These are phyloP conservation scores for Ustilaginoidea virens DNA, from an alignment of 2,329 filamentous ascomycete species.

Conservation along the genomic window DNA sequence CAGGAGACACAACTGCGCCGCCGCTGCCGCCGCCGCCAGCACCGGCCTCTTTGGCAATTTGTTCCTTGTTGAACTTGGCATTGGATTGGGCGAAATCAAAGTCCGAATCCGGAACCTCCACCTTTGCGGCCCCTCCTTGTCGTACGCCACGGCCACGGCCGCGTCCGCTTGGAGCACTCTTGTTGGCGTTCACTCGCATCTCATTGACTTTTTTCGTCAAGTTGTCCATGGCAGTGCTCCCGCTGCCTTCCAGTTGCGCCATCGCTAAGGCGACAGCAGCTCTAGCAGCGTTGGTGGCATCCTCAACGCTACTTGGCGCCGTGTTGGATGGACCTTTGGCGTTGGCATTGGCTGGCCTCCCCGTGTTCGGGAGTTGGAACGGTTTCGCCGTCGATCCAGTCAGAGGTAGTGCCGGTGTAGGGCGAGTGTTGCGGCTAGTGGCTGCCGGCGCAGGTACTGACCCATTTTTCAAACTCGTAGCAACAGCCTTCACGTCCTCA, in stretches of 20 bases:
- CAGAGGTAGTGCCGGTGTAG: slow-evolving; percentile 52
- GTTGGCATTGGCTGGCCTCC: slow-evolving; percentile 14
- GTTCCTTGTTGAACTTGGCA: slow-evolving; percentile 31
- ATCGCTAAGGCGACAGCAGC: slow-evolving; percentile 69
- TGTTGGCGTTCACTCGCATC: slow-evolving; percentile 51
- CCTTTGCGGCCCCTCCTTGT: slow-evolving; percentile 36
- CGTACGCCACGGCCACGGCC: slow-evolving; percentile 33
- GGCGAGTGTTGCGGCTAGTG: slow-evolving; percentile 28
- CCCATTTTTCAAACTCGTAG: slow-evolving; percentile 25
- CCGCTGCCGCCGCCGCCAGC: slow-evolving; percentile 61
- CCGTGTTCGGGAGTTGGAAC: slow-evolving; percentile 17
- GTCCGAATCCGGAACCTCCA: slow-evolving; percentile 80
- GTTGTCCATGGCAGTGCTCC: slow-evolving; percentile 46
- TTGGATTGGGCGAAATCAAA: slow-evolving; percentile 66
- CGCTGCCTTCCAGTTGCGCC: slow-evolving; percentile 44
- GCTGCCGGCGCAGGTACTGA: slow-evolving; percentile 18
- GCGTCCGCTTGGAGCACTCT: slow-evolving; percentile 32
- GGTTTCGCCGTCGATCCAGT: slow-evolving; percentile 28
- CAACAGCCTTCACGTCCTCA: slow-evolving; percentile 25
- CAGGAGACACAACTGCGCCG: slow-evolving; percentile 39
- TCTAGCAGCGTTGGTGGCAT: slow-evolving; percentile 59
- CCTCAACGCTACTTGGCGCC: slow-evolving; percentile 30
- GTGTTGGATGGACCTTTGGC: slow-evolving; percentile 22
- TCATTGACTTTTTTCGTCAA: slow-evolving; percentile 61
- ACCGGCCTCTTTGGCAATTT: slow-evolving; percentile 73